Evolutionary conservation across 2,329 filamentous ascomycete species (phyloP), one percentile per base, ranked within the genome.

Genomic region (Paecilomyces formosus): DNA sequence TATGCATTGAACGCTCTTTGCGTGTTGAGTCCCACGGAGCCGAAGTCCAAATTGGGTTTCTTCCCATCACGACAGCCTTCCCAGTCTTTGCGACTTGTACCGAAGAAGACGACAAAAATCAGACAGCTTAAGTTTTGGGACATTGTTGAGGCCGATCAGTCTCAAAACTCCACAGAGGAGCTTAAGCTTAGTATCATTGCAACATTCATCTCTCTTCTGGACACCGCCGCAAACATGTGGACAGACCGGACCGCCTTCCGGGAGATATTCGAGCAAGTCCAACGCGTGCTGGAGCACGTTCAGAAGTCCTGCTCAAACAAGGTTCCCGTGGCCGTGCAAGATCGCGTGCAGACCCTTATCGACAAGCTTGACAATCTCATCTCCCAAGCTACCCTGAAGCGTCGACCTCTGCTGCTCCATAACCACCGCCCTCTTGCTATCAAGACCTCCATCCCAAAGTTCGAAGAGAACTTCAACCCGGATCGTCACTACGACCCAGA

Each of bases 401-500:
- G 92, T 45, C 86, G 89, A 8, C 90, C 92, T 1, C 85, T 97
- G 30, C 84, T 91, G 67, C 85, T 99, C 2, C 94, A 99, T 77
- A 84, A 94, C 75, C 94, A 99, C 80, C 83, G 84, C 0, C 91
- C 92, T 0, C 82, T 96, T 2, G 88, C 94, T 22, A 96, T 97
- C 79, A 92, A 93, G 74, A 87, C 86, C 7, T 87, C 85, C 59
- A 86, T 97, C 53, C 94, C 94, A 75, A 96, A 96, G 75, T 99
- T 97, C 78, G 94, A 97, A 78, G 93, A 97, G 72, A 83, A 85
- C 59, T 99, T 92, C 83, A 94, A 96, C 74, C 94, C 94, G 2
- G 86, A 89, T 78, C 93, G 92, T 78, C 94, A 97, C 82, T 97
- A 99, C 83, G 95, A 99, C 71, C 92, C 92, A 0, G 89, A 99